Conservation (phyloP, 1,284 basidiomycete species). For the Cerrena zonata region DNA sequence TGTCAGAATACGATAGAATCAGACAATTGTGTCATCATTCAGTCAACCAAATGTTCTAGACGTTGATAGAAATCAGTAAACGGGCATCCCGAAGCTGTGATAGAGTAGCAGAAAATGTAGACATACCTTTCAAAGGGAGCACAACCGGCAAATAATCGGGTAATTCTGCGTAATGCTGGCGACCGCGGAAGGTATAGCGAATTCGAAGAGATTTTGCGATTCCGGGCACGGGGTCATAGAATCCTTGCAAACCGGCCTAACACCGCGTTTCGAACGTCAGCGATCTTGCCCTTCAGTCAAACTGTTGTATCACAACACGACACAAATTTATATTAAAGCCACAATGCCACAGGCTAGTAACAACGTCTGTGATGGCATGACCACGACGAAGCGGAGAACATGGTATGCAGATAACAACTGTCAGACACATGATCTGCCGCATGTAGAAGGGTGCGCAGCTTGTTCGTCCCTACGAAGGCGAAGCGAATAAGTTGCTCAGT, state of each 20-base stretch:
- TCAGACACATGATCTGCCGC: too few relatives aligned
- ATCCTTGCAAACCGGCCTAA: constrained; percentile 66
- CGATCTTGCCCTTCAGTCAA: constrained; percentile 11
- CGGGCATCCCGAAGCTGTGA: not conserved
- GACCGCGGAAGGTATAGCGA: constrained; percentile 72
- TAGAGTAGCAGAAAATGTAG: constrained; percentile 8
- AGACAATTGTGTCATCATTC: not conserved
- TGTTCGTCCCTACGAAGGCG: too few relatives aligned
- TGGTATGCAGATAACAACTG: not conserved
- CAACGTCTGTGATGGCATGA: too few relatives aligned
- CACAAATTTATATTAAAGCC: not conserved
- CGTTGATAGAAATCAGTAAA: not conserved
- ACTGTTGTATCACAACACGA: constrained; percentile 8
- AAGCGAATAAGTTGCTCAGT: too few relatives aligned
- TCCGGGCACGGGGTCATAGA: constrained; percentile 70
- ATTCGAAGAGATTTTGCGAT: constrained; percentile 64
- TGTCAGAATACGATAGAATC: too few relatives aligned
- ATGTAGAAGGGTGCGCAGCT: too few relatives aligned
- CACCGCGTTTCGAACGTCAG: constrained; percentile 2
- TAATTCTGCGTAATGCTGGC: constrained; percentile 70
- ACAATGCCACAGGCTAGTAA: too few relatives aligned
- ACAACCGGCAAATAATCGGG: constrained; percentile 67
- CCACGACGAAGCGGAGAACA: not conserved
- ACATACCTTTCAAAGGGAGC: constrained; percentile 70
- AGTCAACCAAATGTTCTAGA: not conserved